phyloP scores from a whole-genome alignment of 352 stramenopile genomes.

The Thraustochytrium striatum region DNA sequence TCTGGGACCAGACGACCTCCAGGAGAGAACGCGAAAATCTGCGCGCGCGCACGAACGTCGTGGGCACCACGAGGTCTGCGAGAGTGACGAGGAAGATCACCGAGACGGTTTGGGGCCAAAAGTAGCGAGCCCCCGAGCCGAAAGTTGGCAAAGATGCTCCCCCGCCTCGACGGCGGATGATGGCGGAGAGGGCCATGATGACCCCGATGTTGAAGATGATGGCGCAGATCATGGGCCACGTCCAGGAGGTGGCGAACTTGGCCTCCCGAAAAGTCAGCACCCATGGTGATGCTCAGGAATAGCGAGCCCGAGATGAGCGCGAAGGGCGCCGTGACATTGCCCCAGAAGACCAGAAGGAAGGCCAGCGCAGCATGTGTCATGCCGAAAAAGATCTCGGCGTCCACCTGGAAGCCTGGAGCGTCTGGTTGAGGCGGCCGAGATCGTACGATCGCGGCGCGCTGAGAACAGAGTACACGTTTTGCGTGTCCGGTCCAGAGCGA shows the following conservation, averaged over 20 bases:
- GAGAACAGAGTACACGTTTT: background rate
- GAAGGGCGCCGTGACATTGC: background rate
- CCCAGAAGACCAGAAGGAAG: slow-evolving; percentile 4
- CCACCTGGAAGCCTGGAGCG: background rate
- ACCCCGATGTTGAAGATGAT: slow-evolving; percentile 5
- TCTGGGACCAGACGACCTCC: too few species aligned
- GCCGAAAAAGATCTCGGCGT: slow-evolving; percentile 1
- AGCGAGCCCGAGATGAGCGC: background rate
- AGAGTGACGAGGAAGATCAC: slow-evolving; percentile 5
- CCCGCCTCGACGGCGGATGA: background rate
- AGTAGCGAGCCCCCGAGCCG: background rate
- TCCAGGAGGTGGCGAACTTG: background rate
- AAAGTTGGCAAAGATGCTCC: background rate
- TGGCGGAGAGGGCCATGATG: background rate
- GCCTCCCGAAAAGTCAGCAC: background rate
- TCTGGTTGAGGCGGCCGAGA: background rate
- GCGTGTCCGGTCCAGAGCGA: slow-evolving; percentile 13
- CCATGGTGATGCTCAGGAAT: slow-evolving; percentile 3
- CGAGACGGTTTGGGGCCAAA: background rate
- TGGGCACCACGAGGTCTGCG: background rate
- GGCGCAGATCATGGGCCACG: background rate
- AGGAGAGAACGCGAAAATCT: too few species aligned
- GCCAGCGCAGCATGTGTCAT: slow-evolving; percentile 4
- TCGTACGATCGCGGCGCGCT: background rate
- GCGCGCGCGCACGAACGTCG: background rate